Conservation (phyloP, 169 alveolate genomes). For the Cryptosporidium baileyi region DNA sequence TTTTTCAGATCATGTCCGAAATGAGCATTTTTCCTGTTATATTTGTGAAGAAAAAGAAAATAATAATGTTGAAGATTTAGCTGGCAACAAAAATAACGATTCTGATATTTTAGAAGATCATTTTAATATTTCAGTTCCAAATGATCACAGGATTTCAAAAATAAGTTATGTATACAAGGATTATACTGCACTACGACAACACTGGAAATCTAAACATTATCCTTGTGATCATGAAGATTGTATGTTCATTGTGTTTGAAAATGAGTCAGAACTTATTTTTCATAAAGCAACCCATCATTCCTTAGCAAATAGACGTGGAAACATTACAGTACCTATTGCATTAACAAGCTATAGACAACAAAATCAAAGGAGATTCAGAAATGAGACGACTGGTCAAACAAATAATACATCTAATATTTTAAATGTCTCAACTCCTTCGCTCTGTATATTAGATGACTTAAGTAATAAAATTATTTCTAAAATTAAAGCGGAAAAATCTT, state of each 20-base stretch:
- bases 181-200: slow-evolving; percentile 71
- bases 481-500: not conserved
- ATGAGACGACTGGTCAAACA: not conserved
- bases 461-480: slow-evolving; percentile 1
- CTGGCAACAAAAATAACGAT: not conserved
- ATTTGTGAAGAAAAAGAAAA: slow-evolving; percentile 49
- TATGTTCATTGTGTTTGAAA: slow-evolving; percentile 76
- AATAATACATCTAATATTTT: not conserved
- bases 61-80: not conserved
- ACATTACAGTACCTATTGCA: slow-evolving; percentile 39
- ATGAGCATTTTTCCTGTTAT: slow-evolving; percentile 57
- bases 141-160: not conserved
- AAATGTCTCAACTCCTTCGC: slow-evolving; percentile 1
- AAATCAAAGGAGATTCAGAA: not conserved
- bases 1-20: slow-evolving; percentile 56
- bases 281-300: slow-evolving; percentile 73
- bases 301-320: slow-evolving; percentile 28
- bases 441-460: slow-evolving; percentile 29
- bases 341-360: slow-evolving; percentile 36
- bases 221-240: slow-evolving; percentile 78
- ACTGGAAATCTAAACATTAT: slow-evolving; percentile 73
- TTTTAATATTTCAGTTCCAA: too few relatives aligned
- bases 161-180: slow-evolving; percentile 73
- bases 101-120: not conserved
- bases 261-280: slow-evolving; percentile 72